phyloP scores from a whole-genome alignment of 1,284 basidiomycete species.

The Sphaerobolus stellatus region DNA sequence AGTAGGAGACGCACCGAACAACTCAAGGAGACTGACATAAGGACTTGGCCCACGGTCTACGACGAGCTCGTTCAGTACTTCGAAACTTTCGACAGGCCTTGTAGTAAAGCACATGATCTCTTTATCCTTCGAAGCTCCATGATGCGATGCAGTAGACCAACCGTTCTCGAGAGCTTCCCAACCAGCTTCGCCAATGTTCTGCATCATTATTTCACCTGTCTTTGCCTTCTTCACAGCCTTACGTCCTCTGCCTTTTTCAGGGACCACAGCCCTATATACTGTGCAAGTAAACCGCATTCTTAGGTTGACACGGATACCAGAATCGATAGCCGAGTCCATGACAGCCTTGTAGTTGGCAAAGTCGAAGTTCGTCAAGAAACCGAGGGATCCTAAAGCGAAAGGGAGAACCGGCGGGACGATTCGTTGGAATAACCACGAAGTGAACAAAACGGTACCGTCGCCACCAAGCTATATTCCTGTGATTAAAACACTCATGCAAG shows the following conservation, averaged over 20 bases:
- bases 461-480: slow-evolving; percentile 74
- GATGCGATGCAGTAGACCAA: slow-evolving; percentile 36
- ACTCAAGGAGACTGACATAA: slow-evolving; percentile 92
- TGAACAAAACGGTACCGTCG: slow-evolving; percentile 98
- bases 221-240: slow-evolving; percentile 89
- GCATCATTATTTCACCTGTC: slow-evolving; percentile 94
- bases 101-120: slow-evolving; percentile 99
- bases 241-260: slow-evolving; percentile 64
- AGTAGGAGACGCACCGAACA: slow-evolving; percentile 70
- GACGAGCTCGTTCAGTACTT: slow-evolving; percentile 97
- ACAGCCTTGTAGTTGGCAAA: slow-evolving; percentile 86
- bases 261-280: slow-evolving; percentile 86
- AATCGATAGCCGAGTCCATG: slow-evolving; percentile 88
- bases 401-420: slow-evolving; percentile 97
- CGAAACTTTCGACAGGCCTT: slow-evolving; percentile 92
- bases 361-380: slow-evolving; percentile 98
- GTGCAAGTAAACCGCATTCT: slow-evolving; percentile 99
- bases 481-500: neutral
- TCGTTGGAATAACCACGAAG: slow-evolving; percentile 98
- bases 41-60: slow-evolving; percentile 98
- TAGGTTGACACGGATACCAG: slow-evolving; percentile 94
- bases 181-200: slow-evolving; percentile 80
- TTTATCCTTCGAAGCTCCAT: slow-evolving; percentile 72
- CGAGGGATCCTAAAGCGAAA: slow-evolving; percentile 97
- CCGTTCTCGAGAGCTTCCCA: slow-evolving; percentile 94